Evolutionary conservation across 2,329 filamentous ascomycete species (phyloP).

Genomic region (Fusarium poae): DNA sequence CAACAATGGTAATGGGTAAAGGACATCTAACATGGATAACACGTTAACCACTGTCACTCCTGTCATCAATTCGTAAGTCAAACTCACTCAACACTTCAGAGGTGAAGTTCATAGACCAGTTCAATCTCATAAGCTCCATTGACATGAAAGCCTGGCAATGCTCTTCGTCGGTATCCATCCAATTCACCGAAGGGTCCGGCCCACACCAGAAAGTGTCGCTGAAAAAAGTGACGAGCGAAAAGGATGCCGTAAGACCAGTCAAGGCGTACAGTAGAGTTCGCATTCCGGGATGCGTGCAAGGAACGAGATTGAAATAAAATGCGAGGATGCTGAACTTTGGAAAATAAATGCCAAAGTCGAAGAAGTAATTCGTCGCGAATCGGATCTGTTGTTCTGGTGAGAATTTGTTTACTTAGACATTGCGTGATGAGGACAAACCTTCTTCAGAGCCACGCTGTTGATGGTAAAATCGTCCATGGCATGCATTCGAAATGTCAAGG

Average conservation of each 20-base stretch:
- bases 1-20: not conserved
- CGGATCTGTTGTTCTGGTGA: not conserved
- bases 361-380: conserved; percentile 19
- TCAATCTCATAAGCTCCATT: conserved; percentile 12
- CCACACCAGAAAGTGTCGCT: conserved; percentile 24
- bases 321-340: conserved; percentile 18
- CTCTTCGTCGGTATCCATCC: not conserved
- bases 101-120: conserved; percentile 18
- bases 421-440: not conserved
- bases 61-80: rapidly evolving
- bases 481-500: conserved; percentile 12
- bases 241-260: not conserved
- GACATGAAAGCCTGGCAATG: conserved; percentile 6
- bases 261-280: not conserved
- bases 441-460: not conserved
- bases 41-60: rapidly evolving
- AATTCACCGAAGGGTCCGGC: conserved; percentile 12
- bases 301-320: conserved; percentile 1
- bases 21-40: not conserved
- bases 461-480: conserved; percentile 21
- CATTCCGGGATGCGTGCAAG: conserved; percentile 3
- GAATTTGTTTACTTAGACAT: rapidly evolving
- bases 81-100: conserved; percentile 15
- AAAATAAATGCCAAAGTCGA: conserved; percentile 23
- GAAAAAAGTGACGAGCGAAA: conserved; percentile 6